Evolutionary conservation across 306 rosid genomes (phyloP).

Genomic region (Fagus crenata): DNA sequence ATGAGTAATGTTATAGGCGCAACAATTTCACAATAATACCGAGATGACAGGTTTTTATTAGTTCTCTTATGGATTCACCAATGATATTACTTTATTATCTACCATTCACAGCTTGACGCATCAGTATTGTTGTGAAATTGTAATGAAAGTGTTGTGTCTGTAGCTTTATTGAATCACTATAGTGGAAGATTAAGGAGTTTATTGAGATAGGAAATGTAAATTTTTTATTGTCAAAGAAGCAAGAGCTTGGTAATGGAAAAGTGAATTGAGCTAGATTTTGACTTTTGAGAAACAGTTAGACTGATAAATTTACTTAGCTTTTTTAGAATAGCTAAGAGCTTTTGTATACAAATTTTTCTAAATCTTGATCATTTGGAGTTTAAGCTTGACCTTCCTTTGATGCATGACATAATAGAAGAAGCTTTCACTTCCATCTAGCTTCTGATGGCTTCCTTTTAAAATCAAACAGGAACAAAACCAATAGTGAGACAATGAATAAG

Average conservation of each 20-base stretch:
- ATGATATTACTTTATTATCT: too few relatives aligned
- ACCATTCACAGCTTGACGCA: too few relatives aligned
- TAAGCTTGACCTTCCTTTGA: not conserved
- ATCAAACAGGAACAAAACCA: not conserved
- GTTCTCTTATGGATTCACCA: too few relatives aligned
- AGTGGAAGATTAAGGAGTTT: too few relatives aligned
- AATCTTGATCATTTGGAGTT: not conserved
- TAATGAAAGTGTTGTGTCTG: too few relatives aligned
- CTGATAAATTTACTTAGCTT: not conserved
- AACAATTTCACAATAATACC: too few relatives aligned
- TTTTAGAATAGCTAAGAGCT: not conserved
- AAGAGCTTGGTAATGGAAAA: not conserved
- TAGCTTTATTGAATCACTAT: too few relatives aligned
- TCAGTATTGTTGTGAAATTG: too few relatives aligned
- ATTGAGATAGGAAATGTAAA: too few relatives aligned
- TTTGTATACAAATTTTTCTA: not conserved
- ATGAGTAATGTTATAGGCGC: too few relatives aligned
- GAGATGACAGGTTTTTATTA: too few relatives aligned
- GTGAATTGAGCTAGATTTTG: not conserved
- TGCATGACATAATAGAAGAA: not conserved
- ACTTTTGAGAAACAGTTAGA: not conserved
- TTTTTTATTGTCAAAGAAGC: not conserved
- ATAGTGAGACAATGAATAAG: not conserved
- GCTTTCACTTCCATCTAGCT: not conserved
- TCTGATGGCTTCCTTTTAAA: constrained; percentile 2